phyloP scores from a whole-genome alignment of 2,329 filamentous ascomycete genomes.

The Fusarium acutatum region DNA sequence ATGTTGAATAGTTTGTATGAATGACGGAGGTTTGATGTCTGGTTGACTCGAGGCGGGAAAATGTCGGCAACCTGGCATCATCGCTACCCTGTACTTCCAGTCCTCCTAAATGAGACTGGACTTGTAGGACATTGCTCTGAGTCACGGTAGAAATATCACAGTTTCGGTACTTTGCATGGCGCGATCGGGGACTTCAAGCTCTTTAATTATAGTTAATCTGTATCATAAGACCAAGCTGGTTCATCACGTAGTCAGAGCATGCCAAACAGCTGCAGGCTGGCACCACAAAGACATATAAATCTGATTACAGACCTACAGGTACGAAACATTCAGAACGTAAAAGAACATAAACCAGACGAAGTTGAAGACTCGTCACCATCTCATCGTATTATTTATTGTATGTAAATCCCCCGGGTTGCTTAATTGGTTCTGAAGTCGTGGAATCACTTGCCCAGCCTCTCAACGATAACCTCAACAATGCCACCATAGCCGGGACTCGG shows the following conservation, averaged over 20 bases:
- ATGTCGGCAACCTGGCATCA: slow-evolving; percentile 8
- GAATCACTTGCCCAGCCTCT: too few relatives aligned
- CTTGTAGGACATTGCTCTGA: background rate
- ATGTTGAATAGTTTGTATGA: background rate
- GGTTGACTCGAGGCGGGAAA: slow-evolving; percentile 5
- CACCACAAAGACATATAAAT: background rate
- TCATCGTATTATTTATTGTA: fast-evolving
- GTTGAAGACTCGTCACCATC: fast-evolving
- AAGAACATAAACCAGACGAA: background rate
- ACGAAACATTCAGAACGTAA: background rate
- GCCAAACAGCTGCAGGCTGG: background rate
- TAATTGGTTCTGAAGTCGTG: background rate
- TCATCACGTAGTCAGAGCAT: background rate
- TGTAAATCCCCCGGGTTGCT: background rate
- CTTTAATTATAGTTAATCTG: background rate
- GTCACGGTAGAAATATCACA: background rate
- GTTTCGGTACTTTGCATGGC: background rate
- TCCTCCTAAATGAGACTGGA: background rate
- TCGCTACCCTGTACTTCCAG: slow-evolving; percentile 11
- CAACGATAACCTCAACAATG: too few relatives aligned
- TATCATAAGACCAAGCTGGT: too few relatives aligned
- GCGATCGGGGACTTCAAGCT: fast-evolving
- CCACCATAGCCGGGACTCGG: background rate
- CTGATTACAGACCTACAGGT: background rate
- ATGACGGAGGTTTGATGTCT: background rate